Base-by-base conservation (phyloP, 805 yeast genomes). In the Priceomyces fermenticarens region DNA sequence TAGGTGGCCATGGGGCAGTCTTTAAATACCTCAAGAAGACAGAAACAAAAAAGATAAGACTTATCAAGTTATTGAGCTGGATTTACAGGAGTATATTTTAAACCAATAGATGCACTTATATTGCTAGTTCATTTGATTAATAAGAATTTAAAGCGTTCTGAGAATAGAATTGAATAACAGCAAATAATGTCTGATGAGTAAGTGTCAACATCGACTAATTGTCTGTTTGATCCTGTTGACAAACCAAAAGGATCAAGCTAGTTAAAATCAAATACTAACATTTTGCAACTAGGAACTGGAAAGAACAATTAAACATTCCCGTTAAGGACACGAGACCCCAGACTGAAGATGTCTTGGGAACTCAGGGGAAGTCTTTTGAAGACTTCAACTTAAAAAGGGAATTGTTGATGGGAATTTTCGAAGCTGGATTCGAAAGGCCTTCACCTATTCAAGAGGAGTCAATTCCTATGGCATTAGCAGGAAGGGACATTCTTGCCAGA, bases 361-460 rank as follows among this genome's bases (percentile, higher is more conserved):
- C 96, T 31, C 87, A 88, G 56, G 98, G 97, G 42, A 83, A 83
- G 54, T 73, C 87, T 13, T 93, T 93, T 59, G 99, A 93, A 66
- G 95, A 89, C 59, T 88, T 90, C 67, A 83, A 81, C 57, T 78
- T 93, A 54, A 89, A 88, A 63, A 81, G 99, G 66, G 96, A 93
- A 60, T 75, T 93, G 45, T 72, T 93, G 60, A 93, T 93, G 99
- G 99, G 99, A 28, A 91, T 93, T 50, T 93, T 90, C 63, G 99
- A 93, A 66, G 98, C 98, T 1, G 99, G 99, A 37, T 93, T 93
- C 59, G 99, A 93, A 63, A 88, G 86, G 58, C 99, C 99, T 4
- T 87, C 96, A 25, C 99, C 99, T 13, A 89, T 93, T 60, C 99
- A 93, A 67, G 97, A 91, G 67, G 98, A 90, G 63, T 80, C 96